Conservation (phyloP, 805 yeast species). For the Kodamaea nitidulidarum region DNA sequence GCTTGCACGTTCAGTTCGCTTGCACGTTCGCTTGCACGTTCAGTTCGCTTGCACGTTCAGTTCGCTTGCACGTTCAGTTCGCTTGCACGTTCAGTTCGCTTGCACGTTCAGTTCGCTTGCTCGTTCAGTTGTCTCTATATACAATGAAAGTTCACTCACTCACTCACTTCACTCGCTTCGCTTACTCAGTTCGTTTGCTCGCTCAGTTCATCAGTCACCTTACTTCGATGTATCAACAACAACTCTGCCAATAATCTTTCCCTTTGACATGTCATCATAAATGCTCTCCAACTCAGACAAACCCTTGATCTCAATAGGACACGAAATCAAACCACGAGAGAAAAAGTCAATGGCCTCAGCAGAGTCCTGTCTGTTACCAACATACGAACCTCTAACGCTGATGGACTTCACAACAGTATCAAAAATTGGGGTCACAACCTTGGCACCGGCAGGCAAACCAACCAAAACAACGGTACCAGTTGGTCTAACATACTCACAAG, state of each 20-base stretch:
- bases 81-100: no score
- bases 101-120: no score
- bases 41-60: no score
- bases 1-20: no score
- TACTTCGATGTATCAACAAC: conserved; percentile 33
- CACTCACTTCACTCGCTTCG: no score
- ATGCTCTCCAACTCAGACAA: conserved; percentile 38
- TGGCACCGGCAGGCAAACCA: conserved; percentile 45
- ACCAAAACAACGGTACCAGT: conserved; percentile 43
- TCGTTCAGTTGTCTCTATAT: no score
- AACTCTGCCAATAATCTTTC: conserved; percentile 42
- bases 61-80: no score
- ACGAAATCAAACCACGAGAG: conserved; percentile 39
- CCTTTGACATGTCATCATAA: conserved; percentile 39
- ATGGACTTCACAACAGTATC: conserved; percentile 38
- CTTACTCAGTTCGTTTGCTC: no score
- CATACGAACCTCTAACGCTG: conserved; percentile 40
- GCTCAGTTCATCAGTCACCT: no score
- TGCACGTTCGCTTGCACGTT: no score
- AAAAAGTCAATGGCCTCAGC: conserved; percentile 45
- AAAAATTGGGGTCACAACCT: conserved; percentile 37
- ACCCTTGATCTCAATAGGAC: conserved; percentile 40
- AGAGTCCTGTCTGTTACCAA: conserved; percentile 45
- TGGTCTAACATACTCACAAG: conserved; percentile 34
- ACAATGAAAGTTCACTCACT: no score